Evolutionary conservation across 176 grass and related monocot genomes (phyloP).

Genomic region (Otatea glauca): DNA sequence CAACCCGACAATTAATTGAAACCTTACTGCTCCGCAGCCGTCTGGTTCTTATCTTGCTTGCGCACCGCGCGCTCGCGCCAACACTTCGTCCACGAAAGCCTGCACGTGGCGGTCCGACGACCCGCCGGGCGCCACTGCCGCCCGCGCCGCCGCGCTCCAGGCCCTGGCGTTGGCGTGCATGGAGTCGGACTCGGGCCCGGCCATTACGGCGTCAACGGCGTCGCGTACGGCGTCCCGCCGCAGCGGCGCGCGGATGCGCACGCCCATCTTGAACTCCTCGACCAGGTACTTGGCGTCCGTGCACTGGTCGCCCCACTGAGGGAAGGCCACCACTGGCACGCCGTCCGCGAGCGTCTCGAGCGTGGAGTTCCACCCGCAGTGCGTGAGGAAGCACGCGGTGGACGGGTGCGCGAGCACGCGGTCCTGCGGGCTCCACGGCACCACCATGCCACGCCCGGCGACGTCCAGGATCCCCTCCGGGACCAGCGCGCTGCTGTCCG

Average conservation of each 20-base stretch:
- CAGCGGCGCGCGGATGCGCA: conserved; percentile 55
- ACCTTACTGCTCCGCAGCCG: not conserved
- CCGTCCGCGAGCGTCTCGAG: conserved; percentile 72
- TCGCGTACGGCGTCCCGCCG: conserved; percentile 41
- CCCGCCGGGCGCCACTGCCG: conserved; percentile 56
- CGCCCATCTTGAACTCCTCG: conserved; percentile 63
- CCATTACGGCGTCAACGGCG: conserved; percentile 55
- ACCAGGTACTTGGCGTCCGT: conserved; percentile 71
- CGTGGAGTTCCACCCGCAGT: conserved; percentile 92
- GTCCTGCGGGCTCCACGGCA: conserved; percentile 85
- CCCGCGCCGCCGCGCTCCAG: conserved; percentile 55
- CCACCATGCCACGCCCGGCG: conserved; percentile 54
- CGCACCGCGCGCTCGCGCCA: conserved; percentile 18
- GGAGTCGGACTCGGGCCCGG: conserved; percentile 31
- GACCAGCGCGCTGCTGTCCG: conserved; percentile 43
- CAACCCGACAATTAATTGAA: not conserved
- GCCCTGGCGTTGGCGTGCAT: conserved; percentile 44
- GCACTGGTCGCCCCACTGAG: conserved; percentile 81
- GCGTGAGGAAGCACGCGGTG: conserved; percentile 74
- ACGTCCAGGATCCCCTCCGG: conserved; percentile 56
- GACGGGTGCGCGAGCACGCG: conserved; percentile 63
- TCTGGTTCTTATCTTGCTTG: not conserved
- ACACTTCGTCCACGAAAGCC: conserved; percentile 67
- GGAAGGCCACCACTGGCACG: conserved; percentile 71
- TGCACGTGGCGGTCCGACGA: conserved; percentile 64